Percentiles rank a stretch among this genome's conserved stretches.
Evolutionary conservation across 192 early-diverging fungal species (phyloP).

Genomic region (Gamsiella multidivaricata): DNA sequence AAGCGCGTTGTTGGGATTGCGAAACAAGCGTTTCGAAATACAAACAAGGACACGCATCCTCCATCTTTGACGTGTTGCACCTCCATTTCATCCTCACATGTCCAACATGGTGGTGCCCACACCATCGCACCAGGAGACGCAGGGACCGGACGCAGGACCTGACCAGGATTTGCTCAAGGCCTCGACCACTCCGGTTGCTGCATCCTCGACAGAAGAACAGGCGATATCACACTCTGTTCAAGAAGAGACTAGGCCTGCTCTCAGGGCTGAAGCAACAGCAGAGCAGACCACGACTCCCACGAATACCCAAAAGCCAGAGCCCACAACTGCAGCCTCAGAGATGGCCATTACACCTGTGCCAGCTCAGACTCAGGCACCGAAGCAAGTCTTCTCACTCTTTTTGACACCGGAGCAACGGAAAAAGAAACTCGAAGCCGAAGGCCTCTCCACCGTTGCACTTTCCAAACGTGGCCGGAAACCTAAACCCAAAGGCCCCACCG

Average conservation of each 20-base stretch:
- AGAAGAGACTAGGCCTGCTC: too few species aligned
- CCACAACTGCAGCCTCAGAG: background rate
- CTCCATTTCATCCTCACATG: too few species aligned
- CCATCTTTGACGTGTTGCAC: background rate
- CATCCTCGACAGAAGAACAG: too few species aligned
- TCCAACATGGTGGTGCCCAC: background rate
- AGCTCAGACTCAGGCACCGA: slow-evolving; percentile 10
- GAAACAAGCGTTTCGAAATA: too few species aligned
- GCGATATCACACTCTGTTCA: too few species aligned
- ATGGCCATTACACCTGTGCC: background rate
- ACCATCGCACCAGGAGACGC: background rate
- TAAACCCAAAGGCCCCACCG: slow-evolving; percentile 7
- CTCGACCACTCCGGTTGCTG: too few species aligned
- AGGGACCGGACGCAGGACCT: background rate
- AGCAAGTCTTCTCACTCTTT: slow-evolving; percentile 46
- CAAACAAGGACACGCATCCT: too few species aligned
- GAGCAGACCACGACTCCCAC: too few species aligned
- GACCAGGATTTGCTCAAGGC: background rate
- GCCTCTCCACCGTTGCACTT: background rate
- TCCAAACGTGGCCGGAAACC: slow-evolving; percentile 36
- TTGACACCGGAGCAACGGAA: slow-evolving; percentile 43
- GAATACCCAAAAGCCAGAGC: background rate
- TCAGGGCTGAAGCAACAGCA: too few species aligned
- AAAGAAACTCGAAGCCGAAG: slow-evolving; percentile 26
- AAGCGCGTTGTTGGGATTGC: too few species aligned